Evolutionary conservation across 495 filamentous ascomycete species (phyloP).

Genomic region (Lasiosphaeris hirsuta): DNA sequence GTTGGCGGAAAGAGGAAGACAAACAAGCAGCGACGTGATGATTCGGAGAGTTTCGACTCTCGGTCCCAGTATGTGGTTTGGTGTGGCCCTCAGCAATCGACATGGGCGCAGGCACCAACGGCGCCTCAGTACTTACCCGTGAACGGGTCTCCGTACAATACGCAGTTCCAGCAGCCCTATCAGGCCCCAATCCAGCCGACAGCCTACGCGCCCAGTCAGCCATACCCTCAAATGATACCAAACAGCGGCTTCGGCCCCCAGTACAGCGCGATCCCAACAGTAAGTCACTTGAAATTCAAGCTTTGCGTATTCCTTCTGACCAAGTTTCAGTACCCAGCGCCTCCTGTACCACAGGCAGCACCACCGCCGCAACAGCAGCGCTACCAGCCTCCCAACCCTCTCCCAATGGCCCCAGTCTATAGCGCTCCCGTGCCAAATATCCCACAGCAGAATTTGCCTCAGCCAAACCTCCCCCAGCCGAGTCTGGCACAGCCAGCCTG

Average conservation of each 20-base stretch:
- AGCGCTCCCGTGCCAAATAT: constrained; percentile 39
- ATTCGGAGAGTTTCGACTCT: constrained; percentile 82
- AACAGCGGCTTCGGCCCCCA: constrained; percentile 35
- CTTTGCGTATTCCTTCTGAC: constrained; percentile 10
- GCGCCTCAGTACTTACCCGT: constrained; percentile 47
- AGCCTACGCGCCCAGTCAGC: constrained; percentile 28
- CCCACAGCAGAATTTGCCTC: constrained; percentile 22
- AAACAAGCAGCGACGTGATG: constrained; percentile 67
- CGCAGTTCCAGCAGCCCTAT: constrained; percentile 38
- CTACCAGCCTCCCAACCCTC: constrained; percentile 35
- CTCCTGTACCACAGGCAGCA: constrained; percentile 23
- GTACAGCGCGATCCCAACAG: constrained; percentile 34
- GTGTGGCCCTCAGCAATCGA: constrained; percentile 56
- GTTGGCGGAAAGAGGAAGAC: constrained; percentile 46
- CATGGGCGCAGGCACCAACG: constrained; percentile 41
- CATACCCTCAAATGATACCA: constrained; percentile 41
- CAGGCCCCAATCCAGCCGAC: constrained; percentile 18
- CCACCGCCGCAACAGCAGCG: constrained; percentile 29
- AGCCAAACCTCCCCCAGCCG: constrained; percentile 15
- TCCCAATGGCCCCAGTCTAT: constrained; percentile 38
- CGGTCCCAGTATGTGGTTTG: constrained; percentile 77
- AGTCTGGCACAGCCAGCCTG: constrained; percentile 12
- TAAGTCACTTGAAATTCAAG: constrained; percentile 24
- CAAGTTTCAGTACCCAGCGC: constrained; percentile 25
- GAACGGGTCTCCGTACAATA: constrained; percentile 38